A percentile compares a stretch with the other conserved stretches of the same genome.
Evolutionary conservation across 768 basidiomycete species (phyloP).

Genomic region (Termitomyces titanicus): DNA sequence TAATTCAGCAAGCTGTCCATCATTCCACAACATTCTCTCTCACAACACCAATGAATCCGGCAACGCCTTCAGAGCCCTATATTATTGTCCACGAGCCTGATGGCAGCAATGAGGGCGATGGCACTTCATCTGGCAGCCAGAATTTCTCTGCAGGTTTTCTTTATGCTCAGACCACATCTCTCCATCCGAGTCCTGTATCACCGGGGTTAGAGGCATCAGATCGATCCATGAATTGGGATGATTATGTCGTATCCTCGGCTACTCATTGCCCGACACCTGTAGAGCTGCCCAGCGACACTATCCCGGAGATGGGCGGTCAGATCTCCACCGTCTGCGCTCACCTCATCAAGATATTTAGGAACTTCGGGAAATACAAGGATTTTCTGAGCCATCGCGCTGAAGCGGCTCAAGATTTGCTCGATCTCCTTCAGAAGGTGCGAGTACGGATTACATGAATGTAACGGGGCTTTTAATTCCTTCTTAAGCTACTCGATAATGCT

Average conservation of each 20-base stretch:
- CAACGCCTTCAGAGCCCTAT: too few relatives aligned
- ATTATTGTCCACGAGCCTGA: background rate
- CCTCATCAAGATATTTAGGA: background rate
- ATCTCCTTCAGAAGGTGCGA: constrained; percentile 5
- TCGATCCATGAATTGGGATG: background rate
- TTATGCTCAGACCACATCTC: background rate
- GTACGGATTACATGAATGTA: background rate
- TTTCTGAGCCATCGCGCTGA: constrained; percentile 1
- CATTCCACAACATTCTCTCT: background rate
- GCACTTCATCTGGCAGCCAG: background rate
- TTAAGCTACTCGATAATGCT: constrained; percentile 15
- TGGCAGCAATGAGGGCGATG: background rate
- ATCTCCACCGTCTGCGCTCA: background rate
- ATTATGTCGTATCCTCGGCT: background rate
- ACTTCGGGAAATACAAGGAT: background rate
- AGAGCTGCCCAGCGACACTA: background rate
- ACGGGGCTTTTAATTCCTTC: background rate
- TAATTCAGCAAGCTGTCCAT: background rate
- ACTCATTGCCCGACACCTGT: background rate
- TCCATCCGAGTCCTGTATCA: background rate
- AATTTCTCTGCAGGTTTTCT: background rate
- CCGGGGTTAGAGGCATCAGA: background rate
- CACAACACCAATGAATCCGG: background rate
- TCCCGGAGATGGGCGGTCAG: background rate
- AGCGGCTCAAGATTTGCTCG: constrained; percentile 3